Evolutionary conservation across 345 rosid species (phyloP).

Genomic region (Boechera stricta): DNA sequence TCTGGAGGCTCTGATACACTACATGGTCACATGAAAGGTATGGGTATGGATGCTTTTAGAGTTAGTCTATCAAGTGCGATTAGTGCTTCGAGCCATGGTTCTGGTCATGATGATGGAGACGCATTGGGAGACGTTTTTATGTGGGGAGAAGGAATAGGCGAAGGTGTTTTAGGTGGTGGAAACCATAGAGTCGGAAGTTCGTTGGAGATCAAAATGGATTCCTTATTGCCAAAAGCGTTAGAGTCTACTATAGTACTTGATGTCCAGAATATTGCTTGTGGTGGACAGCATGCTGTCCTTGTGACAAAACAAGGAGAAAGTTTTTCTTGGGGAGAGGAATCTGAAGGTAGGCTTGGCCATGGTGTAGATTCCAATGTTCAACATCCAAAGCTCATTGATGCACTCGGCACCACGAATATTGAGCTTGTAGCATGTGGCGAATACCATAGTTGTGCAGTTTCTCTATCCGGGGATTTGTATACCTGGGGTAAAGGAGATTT

Average conservation of each 20-base stretch:
- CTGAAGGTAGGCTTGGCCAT: conserved; percentile 75
- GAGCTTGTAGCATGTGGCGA: conserved; percentile 76
- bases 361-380: conserved; percentile 65
- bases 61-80: conserved; percentile 94
- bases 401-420: conserved; percentile 53
- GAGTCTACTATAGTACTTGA: conserved; percentile 57
- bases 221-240: conserved; percentile 56
- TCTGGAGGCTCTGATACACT: conserved; percentile 91
- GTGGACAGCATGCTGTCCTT: conserved; percentile 58
- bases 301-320: conserved; percentile 61
- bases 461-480: conserved; percentile 67
- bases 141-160: conserved; percentile 65
- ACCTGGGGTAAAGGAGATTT: conserved; percentile 75
- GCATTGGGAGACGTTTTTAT: conserved; percentile 58
- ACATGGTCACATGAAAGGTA: conserved; percentile 80
- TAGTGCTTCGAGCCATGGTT: conserved; percentile 59
- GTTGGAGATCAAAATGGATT: conserved; percentile 48
- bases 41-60: conserved; percentile 84
- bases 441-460: conserved; percentile 73
- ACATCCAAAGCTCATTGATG: conserved; percentile 65
- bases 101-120: conserved; percentile 58
- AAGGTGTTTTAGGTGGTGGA: conserved; percentile 52
- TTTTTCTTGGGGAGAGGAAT: conserved; percentile 67
- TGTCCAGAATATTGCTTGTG: conserved; percentile 60
- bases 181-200: conserved; percentile 44